phyloP scores from a whole-genome alignment of 2,329 filamentous ascomycete species.

The Fusarium sororula region DNA sequence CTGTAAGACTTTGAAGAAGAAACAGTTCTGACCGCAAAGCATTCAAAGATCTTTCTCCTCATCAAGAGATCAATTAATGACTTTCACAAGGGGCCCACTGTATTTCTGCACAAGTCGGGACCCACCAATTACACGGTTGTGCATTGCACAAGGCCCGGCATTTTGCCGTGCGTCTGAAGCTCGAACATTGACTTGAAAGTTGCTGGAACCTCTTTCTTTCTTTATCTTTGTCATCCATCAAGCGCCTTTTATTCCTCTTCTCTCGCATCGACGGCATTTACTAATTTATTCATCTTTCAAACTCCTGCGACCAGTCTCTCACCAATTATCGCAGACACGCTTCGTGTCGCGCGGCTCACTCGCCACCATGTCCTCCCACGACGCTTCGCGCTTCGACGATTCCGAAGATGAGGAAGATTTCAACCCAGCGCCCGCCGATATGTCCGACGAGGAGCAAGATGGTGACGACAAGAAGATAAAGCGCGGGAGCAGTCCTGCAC shows the following conservation, averaged over 20 bases:
- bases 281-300: conserved; percentile 9
- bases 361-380: conserved; percentile 56
- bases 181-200: conserved; percentile 19
- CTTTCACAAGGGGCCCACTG: neutral
- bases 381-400: conserved; percentile 63
- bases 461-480: conserved; percentile 52
- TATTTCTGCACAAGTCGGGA: neutral
- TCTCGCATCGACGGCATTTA: neutral
- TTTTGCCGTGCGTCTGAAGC: conserved; percentile 35
- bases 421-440: conserved; percentile 79
- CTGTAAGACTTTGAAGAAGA: neutral
- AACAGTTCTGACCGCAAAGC: too few relatives aligned
- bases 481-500: conserved; percentile 53
- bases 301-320: neutral
- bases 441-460: conserved; percentile 69
- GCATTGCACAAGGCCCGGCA: conserved; percentile 22
- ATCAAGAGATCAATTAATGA: neutral
- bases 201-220: conserved; percentile 18
- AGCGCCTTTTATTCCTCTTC: conserved; percentile 11
- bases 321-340: conserved; percentile 19
- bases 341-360: conserved; percentile 33
- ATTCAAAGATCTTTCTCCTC: neutral
- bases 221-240: conserved; percentile 36
- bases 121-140: conserved; percentile 16
- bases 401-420: conserved; percentile 88